Evolutionary conservation across 2,329 filamentous ascomycete genomes (phyloP).

Genomic region (Stachybotrys chlorohalonatus): DNA sequence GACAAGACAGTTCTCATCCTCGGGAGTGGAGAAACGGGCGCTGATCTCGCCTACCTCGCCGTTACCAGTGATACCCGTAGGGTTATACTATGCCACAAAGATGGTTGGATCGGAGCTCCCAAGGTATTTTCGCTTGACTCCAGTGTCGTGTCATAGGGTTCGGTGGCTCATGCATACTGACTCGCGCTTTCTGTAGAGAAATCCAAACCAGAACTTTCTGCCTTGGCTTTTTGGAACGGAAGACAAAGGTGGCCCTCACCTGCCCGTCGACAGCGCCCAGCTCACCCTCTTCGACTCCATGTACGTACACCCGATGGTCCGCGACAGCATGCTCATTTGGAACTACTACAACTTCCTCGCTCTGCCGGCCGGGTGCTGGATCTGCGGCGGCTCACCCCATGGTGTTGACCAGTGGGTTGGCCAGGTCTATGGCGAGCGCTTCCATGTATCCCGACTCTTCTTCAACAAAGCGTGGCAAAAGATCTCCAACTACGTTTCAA

Average conservation of each 20-base stretch:
- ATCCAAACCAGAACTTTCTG: slow-evolving; percentile 5
- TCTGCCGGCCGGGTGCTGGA: slow-evolving; percentile 11
- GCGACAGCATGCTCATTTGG: slow-evolving; percentile 25
- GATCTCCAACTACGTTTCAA: slow-evolving; percentile 22
- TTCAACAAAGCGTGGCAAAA: slow-evolving; percentile 24
- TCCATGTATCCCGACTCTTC: slow-evolving; percentile 14
- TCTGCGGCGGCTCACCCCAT: slow-evolving; percentile 8
- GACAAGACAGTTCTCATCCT: slow-evolving; percentile 29
- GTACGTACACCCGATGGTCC: slow-evolving; percentile 28
- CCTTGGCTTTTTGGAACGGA: slow-evolving; percentile 7
- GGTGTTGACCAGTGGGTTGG: slow-evolving; percentile 12
- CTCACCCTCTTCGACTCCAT: slow-evolving; percentile 26
- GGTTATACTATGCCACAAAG: slow-evolving; percentile 29
- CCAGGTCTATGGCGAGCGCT: slow-evolving; percentile 14
- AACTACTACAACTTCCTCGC: slow-evolving; percentile 24
- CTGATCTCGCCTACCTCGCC: slow-evolving; percentile 31
- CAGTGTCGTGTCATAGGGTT: background rate
- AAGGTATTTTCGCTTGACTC: slow-evolving; percentile 3
- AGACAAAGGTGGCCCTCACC: background rate
- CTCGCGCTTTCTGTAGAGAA: background rate
- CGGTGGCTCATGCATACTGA: background rate
- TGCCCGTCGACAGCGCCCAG: slow-evolving; percentile 5
- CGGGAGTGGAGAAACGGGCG: slow-evolving; percentile 32
- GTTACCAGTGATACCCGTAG: slow-evolving; percentile 27
- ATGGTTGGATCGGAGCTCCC: slow-evolving; percentile 22